phyloP scores from a whole-genome alignment of 768 basidiomycete genomes.

The Omphalotus guepiniiformis region DNA sequence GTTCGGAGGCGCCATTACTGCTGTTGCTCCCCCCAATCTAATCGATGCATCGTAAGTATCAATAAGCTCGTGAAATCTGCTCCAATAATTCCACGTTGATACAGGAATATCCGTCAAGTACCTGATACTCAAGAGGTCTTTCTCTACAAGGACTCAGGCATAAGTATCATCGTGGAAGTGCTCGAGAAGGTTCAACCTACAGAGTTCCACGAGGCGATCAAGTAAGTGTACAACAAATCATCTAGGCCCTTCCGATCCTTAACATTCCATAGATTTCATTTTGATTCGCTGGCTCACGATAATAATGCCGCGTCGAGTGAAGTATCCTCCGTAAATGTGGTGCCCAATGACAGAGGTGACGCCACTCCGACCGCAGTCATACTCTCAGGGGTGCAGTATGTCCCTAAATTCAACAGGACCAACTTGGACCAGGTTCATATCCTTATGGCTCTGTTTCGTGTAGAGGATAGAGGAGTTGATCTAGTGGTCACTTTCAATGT shows the following conservation, averaged over 20 bases:
- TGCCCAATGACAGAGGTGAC: slow-evolving; percentile 40
- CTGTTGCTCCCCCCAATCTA: slow-evolving; percentile 49
- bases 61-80: not conserved
- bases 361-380: slow-evolving; percentile 55
- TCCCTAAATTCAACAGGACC: slow-evolving; percentile 72
- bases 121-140: slow-evolving; percentile 96
- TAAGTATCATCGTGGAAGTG: slow-evolving; percentile 83
- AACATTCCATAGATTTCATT: slow-evolving; percentile 71
- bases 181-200: slow-evolving; percentile 64
- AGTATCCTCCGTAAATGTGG: slow-evolving; percentile 38
- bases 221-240: slow-evolving; percentile 34
- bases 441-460: slow-evolving; percentile 76
- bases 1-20: slow-evolving; percentile 85
- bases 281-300: slow-evolving; percentile 86
- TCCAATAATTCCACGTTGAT: slow-evolving; percentile 1
- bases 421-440: slow-evolving; percentile 68
- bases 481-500: slow-evolving; percentile 83
- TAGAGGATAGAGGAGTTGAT: slow-evolving; percentile 68
- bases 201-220: slow-evolving; percentile 59
- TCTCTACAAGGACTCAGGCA: slow-evolving; percentile 59
- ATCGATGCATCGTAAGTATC: slow-evolving; percentile 82
- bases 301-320: slow-evolving; percentile 60
- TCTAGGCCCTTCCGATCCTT: slow-evolving; percentile 16
- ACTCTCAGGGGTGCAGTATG: slow-evolving; percentile 64
- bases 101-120: slow-evolving; percentile 66